These are phyloP conservation scores for Phytophthora pini DNA, from an alignment of 352 stramenopile species.

Conservation along the genomic window DNA sequence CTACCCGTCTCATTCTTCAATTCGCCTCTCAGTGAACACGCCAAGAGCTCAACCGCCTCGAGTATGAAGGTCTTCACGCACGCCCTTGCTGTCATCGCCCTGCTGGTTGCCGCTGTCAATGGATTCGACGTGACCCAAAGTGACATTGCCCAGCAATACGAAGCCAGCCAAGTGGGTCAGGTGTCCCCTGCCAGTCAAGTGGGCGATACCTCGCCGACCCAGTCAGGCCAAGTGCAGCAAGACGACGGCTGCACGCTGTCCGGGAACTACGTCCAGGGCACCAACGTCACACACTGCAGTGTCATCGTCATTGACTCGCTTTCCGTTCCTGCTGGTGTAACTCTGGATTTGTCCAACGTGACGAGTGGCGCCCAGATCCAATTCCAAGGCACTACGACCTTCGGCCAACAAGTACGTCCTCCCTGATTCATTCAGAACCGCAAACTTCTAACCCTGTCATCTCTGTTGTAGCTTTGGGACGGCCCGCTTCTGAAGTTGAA, in stretches of 20 bases:
- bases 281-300: constrained; percentile 28
- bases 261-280: constrained; percentile 34
- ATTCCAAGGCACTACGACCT: constrained; percentile 44
- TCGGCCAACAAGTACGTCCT: constrained; percentile 30
- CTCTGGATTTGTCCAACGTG: constrained; percentile 39
- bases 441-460: neutral
- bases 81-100: constrained; percentile 5
- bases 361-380: constrained; percentile 34
- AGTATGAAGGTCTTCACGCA: constrained; percentile 19
- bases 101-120: constrained; percentile 9
- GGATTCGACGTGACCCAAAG: constrained; percentile 14
- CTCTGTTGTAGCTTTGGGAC: constrained; percentile 21
- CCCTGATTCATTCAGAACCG: neutral
- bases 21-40: constrained; percentile 10
- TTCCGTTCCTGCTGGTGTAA: constrained; percentile 38
- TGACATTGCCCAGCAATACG: constrained; percentile 10
- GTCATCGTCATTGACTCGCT: constrained; percentile 35
- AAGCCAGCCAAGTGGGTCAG: constrained; percentile 14
- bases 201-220: constrained; percentile 4
- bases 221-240: constrained; percentile 19
- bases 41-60: neutral
- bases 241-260: constrained; percentile 31
- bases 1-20: constrained; percentile 18
- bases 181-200: constrained; percentile 15
- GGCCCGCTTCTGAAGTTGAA: constrained; percentile 38